A percentile compares a stretch with the other conserved stretches of the same genome.
phyloP scores from a whole-genome alignment of 2,329 filamentous ascomycete species.

The Fusarium sp. region DNA sequence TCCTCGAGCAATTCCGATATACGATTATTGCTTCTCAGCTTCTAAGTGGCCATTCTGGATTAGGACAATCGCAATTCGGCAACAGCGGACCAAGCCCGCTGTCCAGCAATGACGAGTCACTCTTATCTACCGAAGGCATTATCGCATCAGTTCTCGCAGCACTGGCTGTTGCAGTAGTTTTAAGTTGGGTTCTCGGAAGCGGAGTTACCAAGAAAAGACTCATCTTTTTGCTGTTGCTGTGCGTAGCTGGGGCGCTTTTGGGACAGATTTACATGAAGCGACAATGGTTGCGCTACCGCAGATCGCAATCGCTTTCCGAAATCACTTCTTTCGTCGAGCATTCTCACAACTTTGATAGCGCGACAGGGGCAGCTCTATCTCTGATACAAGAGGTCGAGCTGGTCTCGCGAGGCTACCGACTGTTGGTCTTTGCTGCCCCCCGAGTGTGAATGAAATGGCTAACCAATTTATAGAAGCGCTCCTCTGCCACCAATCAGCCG shows the following conservation, averaged over 20 bases:
- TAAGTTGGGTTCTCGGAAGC: conserved; percentile 75
- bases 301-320: conserved; percentile 77
- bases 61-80: conserved; percentile 48
- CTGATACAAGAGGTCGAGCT: conserved; percentile 96
- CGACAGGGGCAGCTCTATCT: conserved; percentile 78
- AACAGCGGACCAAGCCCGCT: conserved; percentile 27
- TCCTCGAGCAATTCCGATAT: conserved; percentile 93
- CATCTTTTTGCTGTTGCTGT: conserved; percentile 58
- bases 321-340: conserved; percentile 76
- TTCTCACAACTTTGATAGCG: conserved; percentile 84
- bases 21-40: conserved; percentile 92
- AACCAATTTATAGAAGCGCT: conserved; percentile 70
- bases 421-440: conserved; percentile 63
- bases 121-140: conserved; percentile 57
- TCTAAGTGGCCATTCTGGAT: conserved; percentile 74
- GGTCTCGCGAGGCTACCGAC: conserved; percentile 87
- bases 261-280: conserved; percentile 79
- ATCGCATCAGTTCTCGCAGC: conserved; percentile 64
- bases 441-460: neutral
- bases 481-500: conserved; percentile 93
- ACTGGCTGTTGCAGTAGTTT: conserved; percentile 73
- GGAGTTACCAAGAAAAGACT: conserved; percentile 68
- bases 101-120: conserved; percentile 42
- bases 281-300: conserved; percentile 83
- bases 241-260: conserved; percentile 64